Evolutionary conservation across 257 asterid genomes (phyloP).

Genomic region (Capsicum chinense): DNA sequence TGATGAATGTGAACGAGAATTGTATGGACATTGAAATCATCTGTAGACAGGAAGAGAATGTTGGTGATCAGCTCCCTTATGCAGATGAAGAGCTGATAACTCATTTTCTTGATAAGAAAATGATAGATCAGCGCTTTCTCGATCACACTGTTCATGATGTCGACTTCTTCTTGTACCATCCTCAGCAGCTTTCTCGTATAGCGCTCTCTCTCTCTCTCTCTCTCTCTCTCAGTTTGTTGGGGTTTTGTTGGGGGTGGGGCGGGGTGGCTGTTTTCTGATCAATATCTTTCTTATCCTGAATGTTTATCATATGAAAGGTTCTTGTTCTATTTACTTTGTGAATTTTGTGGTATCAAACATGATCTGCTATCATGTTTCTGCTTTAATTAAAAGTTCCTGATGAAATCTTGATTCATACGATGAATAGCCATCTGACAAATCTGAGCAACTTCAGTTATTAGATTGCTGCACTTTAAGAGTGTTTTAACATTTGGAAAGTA

Average conservation of each 20-base stretch:
- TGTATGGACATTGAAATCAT: neutral
- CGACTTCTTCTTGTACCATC: slow-evolving; percentile 1
- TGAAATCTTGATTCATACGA: neutral
- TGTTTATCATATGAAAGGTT: neutral
- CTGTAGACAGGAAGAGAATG: neutral
- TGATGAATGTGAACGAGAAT: neutral
- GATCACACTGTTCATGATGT: neutral
- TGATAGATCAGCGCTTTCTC: neutral
- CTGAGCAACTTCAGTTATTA: neutral
- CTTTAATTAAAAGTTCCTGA: neutral
- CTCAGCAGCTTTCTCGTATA: neutral
- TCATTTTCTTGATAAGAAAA: neutral
- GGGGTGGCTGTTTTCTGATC: neutral
- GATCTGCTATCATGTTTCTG: neutral
- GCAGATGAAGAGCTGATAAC: neutral
- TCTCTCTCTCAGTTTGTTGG: neutral
- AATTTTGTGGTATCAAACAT: neutral
- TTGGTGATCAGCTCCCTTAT: neutral
- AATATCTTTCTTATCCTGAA: neutral
- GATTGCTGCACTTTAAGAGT: neutral
- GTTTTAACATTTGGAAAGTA: neutral
- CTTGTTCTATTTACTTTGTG: neutral
- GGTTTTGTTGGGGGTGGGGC: neutral
- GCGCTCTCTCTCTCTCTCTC: neutral
- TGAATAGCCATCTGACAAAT: neutral